phyloP scores from a whole-genome alignment of 140 eudicot species.

The Stevia rebaudiana region DNA sequence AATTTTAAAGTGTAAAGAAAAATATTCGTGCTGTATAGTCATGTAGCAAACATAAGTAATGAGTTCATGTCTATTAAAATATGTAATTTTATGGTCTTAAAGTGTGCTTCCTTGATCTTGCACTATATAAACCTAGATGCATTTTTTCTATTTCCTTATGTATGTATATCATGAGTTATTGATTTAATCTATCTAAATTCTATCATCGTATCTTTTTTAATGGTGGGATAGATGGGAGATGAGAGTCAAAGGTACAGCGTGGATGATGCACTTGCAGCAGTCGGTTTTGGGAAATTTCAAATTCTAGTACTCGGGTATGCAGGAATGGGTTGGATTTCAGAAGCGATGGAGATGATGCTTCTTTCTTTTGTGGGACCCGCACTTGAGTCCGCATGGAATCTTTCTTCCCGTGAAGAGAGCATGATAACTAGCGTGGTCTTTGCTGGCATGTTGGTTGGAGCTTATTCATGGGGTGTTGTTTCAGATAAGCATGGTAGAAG shows the following conservation, averaged over 20 bases:
- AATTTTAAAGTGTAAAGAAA: neutral
- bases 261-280: slow-evolving; percentile 59
- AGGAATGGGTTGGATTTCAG: slow-evolving; percentile 71
- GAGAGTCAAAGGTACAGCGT: slow-evolving; percentile 39
- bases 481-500: slow-evolving; percentile 73
- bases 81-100: neutral
- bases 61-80: neutral
- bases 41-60: neutral
- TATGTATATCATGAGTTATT: neutral
- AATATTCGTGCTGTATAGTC: neutral
- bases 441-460: slow-evolving; percentile 74
- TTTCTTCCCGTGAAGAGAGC: slow-evolving; percentile 62
- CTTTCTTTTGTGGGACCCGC: slow-evolving; percentile 77
- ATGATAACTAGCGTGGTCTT: slow-evolving; percentile 58
- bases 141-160: neutral
- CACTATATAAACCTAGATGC: neutral
- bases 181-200: neutral
- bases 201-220: neutral
- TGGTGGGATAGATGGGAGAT: slow-evolving; percentile 47
- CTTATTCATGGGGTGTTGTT: slow-evolving; percentile 68
- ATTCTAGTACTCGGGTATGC: slow-evolving; percentile 51
- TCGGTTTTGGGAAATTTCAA: slow-evolving; percentile 74
- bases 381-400: slow-evolving; percentile 62
- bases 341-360: slow-evolving; percentile 74
- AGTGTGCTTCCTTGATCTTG: slow-evolving; percentile 11